phyloP scores from a whole-genome alignment of 257 asterid species.

The Scutellaria minor region DNA sequence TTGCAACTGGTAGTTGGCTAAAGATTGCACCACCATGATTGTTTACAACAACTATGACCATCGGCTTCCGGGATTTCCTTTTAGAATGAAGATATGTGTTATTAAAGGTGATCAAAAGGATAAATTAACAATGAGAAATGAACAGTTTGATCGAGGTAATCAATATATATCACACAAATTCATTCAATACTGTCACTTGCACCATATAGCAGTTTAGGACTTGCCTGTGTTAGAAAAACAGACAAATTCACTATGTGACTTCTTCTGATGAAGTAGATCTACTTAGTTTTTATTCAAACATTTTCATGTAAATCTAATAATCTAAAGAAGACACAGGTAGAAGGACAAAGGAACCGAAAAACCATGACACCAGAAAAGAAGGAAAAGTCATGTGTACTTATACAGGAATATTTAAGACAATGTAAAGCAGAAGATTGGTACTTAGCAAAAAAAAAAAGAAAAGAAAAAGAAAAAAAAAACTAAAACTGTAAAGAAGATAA shows the following conservation, averaged over 20 bases:
- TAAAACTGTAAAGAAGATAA: conserved; percentile 4
- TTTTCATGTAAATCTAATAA: not conserved
- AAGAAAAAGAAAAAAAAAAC: not conserved
- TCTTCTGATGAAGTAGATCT: conserved; percentile 4
- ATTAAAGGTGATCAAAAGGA: conserved; percentile 21
- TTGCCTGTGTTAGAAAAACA: not conserved
- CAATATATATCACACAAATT: not conserved
- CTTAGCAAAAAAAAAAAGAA: not conserved
- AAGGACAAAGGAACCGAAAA: not conserved
- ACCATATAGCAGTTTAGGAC: conserved; percentile 7
- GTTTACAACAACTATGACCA: conserved; percentile 84
- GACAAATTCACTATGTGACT: not conserved
- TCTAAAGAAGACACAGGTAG: conserved; percentile 1
- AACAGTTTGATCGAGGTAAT: conserved; percentile 7
- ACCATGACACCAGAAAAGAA: not conserved
- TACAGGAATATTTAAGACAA: conserved; percentile 9
- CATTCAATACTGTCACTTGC: not conserved
- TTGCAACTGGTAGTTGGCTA: conserved; percentile 91
- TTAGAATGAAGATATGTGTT: conserved; percentile 26
- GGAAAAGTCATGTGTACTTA: not conserved
- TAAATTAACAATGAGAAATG: conserved; percentile 7
- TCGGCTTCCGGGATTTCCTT: conserved; percentile 79
- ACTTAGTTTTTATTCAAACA: not conserved
- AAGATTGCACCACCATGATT: conserved; percentile 98
- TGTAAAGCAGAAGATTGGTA: conserved; percentile 25